These are phyloP conservation scores for Ogataea polymorpha DNA, from an alignment of 805 yeast species.

Conservation along the genomic window DNA sequence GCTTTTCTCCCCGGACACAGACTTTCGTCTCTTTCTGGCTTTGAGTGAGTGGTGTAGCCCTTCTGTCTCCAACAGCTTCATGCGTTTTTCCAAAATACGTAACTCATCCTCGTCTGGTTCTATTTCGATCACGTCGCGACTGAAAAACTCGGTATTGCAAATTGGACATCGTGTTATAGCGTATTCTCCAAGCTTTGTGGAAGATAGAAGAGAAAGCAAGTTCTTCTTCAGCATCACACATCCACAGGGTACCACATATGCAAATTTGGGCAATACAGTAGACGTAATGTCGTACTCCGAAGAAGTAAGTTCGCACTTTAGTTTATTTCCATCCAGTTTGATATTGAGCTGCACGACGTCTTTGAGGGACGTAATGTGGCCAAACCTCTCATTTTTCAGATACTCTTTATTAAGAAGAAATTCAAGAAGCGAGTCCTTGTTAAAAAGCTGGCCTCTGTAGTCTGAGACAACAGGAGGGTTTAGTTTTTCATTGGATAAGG, in stretches of 20 bases:
- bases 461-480: conserved; percentile 62
- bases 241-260: conserved; percentile 46
- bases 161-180: conserved; percentile 36
- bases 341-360: conserved; percentile 34
- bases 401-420: conserved; percentile 41
- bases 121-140: conserved; percentile 34
- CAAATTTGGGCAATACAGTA: conserved; percentile 29
- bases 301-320: conserved; percentile 37
- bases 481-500: conserved; percentile 41
- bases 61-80: conserved; percentile 15
- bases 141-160: conserved; percentile 31
- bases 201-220: conserved; percentile 7
- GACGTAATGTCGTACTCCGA: conserved; percentile 24
- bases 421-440: conserved; percentile 61
- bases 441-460: conserved; percentile 59
- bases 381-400: conserved; percentile 13
- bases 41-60: conserved; percentile 39
- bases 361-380: conserved; percentile 32
- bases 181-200: not conserved
- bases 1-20: not conserved
- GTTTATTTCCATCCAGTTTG: conserved; percentile 23
- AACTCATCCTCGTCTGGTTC: conserved; percentile 17
- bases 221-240: conserved; percentile 31
- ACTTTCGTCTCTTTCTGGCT: conserved; percentile 19
- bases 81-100: conserved; percentile 14